Base-by-base conservation (phyloP, 1,139 yeast species). In the Pichiaceae sp. region DNA sequence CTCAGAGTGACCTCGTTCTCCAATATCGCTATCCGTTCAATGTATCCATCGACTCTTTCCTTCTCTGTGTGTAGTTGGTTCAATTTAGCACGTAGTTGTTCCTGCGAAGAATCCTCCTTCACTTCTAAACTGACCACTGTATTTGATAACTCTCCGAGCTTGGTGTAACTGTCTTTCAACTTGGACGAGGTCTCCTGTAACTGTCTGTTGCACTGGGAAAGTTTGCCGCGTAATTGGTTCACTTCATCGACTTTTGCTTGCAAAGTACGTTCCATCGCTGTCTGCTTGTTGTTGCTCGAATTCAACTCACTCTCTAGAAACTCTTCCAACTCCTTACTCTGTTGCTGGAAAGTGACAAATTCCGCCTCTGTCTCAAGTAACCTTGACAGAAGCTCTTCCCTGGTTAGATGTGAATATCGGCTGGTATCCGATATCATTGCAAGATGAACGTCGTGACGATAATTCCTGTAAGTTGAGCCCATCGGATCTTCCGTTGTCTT, bases 271-370 rank as follows among this genome's bases (percentile, higher is more conserved):
- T 33, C 18, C 16, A 38, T 16, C 6, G 30, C 11, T 7, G 29
- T 16, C 14, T 39, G 3, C 15, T 21, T 20, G 5, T 20, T 4
- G 20, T 30, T 29, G 9, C 38, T 14, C 6, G 33, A 31, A 11
- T 47, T 39, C 11, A 49, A 19, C 29, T 53, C 56, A 6, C 44
- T 25, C 21, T 52, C 53, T 17, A 53, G 33, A 23, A 49, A 42
- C 7, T 46, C 52, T 33, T 53, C 56, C 15, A 53, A 43, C 24
- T 52, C 50, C 19, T 41, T 42, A 6, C 56, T 48, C 11, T 53
- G 53, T 3, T 35, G 17, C 6, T 46, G 38, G 19, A 42, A 52
- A 5, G 35, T 38, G 12, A 32, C 37, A 28, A 50, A 51, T 24
- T 50, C 52, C 6, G 34, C 23, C 26, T 53, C 53, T 18, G 51